These are phyloP conservation scores for Vishniacozyma victoriae DNA, from an alignment of 768 basidiomycete genomes.

Conservation along the genomic window DNA sequence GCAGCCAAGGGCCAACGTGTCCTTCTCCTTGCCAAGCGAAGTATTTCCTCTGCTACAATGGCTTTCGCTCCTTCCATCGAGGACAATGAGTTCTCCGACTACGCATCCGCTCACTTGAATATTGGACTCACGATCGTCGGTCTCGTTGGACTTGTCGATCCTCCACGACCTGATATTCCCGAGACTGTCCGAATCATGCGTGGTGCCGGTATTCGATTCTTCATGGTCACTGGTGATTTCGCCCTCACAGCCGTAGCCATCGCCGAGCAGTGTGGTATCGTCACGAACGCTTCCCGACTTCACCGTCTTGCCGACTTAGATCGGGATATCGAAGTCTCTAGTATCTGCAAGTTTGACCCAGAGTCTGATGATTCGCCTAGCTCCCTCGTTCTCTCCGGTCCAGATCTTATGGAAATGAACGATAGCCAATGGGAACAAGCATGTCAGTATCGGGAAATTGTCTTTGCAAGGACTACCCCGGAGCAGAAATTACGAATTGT, in stretches of 20 bases:
- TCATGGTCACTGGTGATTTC: constrained; percentile 59
- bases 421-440: constrained; percentile 46
- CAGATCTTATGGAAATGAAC: constrained; percentile 45
- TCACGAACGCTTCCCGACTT: constrained; percentile 48
- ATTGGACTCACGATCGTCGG: constrained; percentile 55
- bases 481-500: constrained; percentile 65
- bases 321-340: constrained; percentile 28
- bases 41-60: constrained; percentile 37
- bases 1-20: constrained; percentile 59
- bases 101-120: constrained; percentile 49
- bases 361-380: constrained; percentile 36
- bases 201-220: constrained; percentile 58
- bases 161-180: constrained; percentile 56
- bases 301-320: constrained; percentile 50
- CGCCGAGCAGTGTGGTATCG: constrained; percentile 59
- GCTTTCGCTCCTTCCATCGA: too few species aligned
- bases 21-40: constrained; percentile 55
- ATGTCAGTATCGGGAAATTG: constrained; percentile 48
- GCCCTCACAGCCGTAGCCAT: constrained; percentile 59
- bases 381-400: constrained; percentile 37
- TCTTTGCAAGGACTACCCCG: constrained; percentile 61
- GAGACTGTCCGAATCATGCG: constrained; percentile 48
- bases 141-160: constrained; percentile 60
- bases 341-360: constrained; percentile 44
- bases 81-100: constrained; percentile 51